Percentiles rank a stretch among this genome's conserved stretches.
Evolutionary conservation across 1,284 basidiomycete species (phyloP).

Genomic region (Volvariella volvacea): DNA sequence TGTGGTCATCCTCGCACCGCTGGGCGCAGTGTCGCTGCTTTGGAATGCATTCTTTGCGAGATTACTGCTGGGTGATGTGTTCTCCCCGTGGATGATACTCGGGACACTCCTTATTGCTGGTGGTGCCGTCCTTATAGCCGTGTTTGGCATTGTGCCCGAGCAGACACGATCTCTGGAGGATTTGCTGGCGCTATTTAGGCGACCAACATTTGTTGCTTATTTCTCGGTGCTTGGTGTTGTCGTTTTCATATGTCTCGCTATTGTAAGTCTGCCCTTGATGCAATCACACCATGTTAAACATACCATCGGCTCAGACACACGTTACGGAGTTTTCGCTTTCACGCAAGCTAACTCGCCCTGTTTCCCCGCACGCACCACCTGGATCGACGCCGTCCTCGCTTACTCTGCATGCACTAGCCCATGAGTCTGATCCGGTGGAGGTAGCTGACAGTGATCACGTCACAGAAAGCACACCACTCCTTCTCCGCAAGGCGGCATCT

Average conservation of each 20-base stretch:
- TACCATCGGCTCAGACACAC: constrained; percentile 40
- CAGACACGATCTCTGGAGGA: constrained; percentile 86
- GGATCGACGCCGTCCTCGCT: constrained; percentile 22
- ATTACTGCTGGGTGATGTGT: constrained; percentile 80
- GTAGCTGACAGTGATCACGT: constrained; percentile 21
- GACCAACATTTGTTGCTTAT: constrained; percentile 79
- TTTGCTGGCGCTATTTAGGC: constrained; percentile 71
- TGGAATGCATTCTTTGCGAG: constrained; percentile 95
- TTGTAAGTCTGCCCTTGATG: constrained; percentile 40
- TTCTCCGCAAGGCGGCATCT: neutral
- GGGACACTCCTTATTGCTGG: constrained; percentile 86
- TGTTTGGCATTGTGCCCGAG: constrained; percentile 93
- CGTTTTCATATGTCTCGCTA: constrained; percentile 54
- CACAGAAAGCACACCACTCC: constrained; percentile 54
- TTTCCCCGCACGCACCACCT: constrained; percentile 15
- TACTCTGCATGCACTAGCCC: constrained; percentile 22
- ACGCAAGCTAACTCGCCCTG: constrained; percentile 14
- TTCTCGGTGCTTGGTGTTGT: constrained; percentile 68
- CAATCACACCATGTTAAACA: neutral
- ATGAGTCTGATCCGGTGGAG: constrained; percentile 23
- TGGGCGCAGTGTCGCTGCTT: constrained; percentile 88
- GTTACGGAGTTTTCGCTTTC: constrained; percentile 43
- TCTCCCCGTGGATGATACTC: constrained; percentile 79
- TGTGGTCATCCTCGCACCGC: constrained; percentile 87
- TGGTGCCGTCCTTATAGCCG: constrained; percentile 85